A percentile compares a stretch with the other conserved stretches of the same genome.
phyloP scores from a whole-genome alignment of 2,329 filamentous ascomycete genomes.

The Penicillium sp. region DNA sequence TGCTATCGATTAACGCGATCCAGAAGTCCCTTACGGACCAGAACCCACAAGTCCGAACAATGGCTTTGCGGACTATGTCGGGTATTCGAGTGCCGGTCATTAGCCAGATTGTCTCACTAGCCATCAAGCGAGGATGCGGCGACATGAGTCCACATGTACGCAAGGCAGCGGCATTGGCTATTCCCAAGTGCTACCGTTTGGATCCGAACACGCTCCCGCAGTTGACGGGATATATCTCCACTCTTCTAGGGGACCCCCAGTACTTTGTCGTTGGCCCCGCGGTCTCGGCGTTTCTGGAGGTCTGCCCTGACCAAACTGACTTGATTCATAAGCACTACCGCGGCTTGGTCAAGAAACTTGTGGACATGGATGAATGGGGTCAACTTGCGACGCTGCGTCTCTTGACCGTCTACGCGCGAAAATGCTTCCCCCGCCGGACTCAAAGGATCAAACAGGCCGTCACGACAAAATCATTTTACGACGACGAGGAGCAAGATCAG shows the following conservation, averaged over 20 bases:
- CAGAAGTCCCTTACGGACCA: conserved; percentile 94
- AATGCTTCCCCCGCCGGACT: conserved; percentile 77
- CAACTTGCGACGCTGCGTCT: conserved; percentile 81
- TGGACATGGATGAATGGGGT: conserved; percentile 99
- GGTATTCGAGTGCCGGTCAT: conserved; percentile 97
- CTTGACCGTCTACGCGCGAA: conserved; percentile 81
- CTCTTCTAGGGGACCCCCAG: conserved; percentile 82
- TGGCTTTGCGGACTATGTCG: conserved; percentile 95
- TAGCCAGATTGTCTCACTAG: conserved; percentile 92
- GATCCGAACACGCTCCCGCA: conserved; percentile 85
- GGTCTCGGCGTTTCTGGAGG: conserved; percentile 81
- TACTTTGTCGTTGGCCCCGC: conserved; percentile 97
- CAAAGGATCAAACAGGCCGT: conserved; percentile 57
- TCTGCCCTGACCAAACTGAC: conserved; percentile 85
- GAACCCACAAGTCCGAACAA: conserved; percentile 85
- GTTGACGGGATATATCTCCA: conserved; percentile 77
- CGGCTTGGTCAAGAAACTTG: conserved; percentile 79
- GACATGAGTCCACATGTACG: conserved; percentile 96
- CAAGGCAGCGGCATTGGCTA: conserved; percentile 87
- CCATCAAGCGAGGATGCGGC: conserved; percentile 88
- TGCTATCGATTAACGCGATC: conserved; percentile 97
- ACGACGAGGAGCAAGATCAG: conserved; percentile 60
- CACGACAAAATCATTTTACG: conserved; percentile 76
- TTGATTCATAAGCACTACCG: conserved; percentile 90
- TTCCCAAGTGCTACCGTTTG: conserved; percentile 92